Conservation (phyloP, 208 protist genomes). For the Leishmania mexicana region DNA sequence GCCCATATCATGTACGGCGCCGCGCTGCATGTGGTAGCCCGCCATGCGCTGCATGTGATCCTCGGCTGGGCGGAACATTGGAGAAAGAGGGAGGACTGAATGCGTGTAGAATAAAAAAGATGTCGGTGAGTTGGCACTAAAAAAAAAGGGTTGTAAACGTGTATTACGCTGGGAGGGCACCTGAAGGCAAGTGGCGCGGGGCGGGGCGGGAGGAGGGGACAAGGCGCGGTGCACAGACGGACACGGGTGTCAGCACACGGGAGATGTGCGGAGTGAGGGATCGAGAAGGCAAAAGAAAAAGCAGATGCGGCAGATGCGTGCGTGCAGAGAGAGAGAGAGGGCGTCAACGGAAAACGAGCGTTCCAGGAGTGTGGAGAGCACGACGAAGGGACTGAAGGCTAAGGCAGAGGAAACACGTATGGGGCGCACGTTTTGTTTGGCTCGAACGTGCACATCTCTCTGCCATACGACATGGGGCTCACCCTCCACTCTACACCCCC, state of each 20-base stretch:
- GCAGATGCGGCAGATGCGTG: not conserved
- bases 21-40: conserved; percentile 34
- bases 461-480: too few species aligned
- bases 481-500: not conserved
- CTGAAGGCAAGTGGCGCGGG: not conserved
- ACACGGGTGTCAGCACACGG: not conserved
- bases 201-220: not conserved
- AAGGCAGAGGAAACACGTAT: not conserved
- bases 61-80: conserved; percentile 34
- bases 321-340: not conserved
- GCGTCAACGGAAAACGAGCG: not conserved
- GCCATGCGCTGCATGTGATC: conserved; percentile 30
- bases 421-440: not conserved
- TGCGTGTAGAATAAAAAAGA: not conserved
- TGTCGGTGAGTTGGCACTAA: too few species aligned
- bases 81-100: not conserved
- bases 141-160: not conserved
- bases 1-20: conserved; percentile 30
- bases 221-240: not conserved
- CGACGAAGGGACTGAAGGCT: too few species aligned
- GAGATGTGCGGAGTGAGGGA: not conserved
- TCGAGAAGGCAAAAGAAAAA: not conserved
- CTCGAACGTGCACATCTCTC: too few species aligned
- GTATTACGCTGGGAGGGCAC: not conserved
- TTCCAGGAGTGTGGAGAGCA: too few species aligned